These are phyloP conservation scores for Bromus sterilis DNA, from an alignment of 176 grass and related monocot species.

Conservation along the genomic window DNA sequence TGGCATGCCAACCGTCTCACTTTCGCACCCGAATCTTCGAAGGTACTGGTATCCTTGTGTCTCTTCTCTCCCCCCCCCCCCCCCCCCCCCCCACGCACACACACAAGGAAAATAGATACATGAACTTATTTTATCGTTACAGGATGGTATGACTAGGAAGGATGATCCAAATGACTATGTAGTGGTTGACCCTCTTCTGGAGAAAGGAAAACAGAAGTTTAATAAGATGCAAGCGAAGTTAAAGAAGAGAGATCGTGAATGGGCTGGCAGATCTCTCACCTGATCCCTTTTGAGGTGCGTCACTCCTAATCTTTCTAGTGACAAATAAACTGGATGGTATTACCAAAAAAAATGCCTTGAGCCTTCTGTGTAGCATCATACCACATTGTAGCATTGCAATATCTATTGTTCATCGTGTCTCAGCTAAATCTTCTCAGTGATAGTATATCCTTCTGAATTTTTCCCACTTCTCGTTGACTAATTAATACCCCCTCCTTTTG, in stretches of 20 bases:
- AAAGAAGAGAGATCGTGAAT: constrained; percentile 74
- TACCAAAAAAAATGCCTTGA: not conserved
- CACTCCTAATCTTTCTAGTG: not conserved
- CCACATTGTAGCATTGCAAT: not conserved
- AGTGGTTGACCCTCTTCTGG: constrained; percentile 87
- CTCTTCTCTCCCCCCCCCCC: not conserved
- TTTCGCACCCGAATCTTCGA: constrained; percentile 60
- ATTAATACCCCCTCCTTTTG: not conserved
- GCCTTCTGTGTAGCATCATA: not conserved
- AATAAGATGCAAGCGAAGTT: constrained; percentile 94
- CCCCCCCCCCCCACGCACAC: not conserved
- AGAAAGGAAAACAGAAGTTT: constrained; percentile 98
- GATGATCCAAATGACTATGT: constrained; percentile 94
- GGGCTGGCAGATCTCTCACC: constrained; percentile 97
- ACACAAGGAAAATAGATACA: not conserved
- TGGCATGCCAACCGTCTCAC: constrained; percentile 56
- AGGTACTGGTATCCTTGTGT: constrained; percentile 26
- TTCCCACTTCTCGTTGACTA: not conserved
- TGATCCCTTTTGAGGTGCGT: constrained; percentile 34
- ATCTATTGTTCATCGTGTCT: not conserved
- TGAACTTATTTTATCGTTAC: constrained; percentile 18
- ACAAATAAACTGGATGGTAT: not conserved
- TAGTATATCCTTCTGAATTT: not conserved
- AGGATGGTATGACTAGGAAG: constrained; percentile 79
- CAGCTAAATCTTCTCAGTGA: not conserved